A percentile compares a stretch with the other conserved stretches of the same genome.
Conservation (phyloP, 257 asterid genomes). For the Nicotiana otophora region DNA sequence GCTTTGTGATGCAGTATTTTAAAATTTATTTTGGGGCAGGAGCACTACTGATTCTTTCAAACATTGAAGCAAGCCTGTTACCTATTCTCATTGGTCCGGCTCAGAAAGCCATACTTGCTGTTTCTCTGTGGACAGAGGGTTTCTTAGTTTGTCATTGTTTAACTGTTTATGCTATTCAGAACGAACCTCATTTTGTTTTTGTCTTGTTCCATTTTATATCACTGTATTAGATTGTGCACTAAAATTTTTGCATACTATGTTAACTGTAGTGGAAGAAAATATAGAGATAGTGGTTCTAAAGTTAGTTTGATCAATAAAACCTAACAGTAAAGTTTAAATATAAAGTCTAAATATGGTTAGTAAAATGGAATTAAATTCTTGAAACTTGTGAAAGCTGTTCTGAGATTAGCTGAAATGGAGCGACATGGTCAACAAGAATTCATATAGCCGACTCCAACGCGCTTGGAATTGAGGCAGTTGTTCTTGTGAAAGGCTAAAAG, state of each 20-base stretch:
- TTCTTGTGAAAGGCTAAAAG: neutral
- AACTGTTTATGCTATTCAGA: neutral
- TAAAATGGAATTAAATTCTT: neutral
- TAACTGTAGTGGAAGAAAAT: neutral
- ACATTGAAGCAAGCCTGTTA: neutral
- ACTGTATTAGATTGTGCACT: neutral
- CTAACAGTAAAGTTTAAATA: neutral
- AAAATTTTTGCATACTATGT: neutral
- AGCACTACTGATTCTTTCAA: neutral
- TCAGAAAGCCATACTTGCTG: neutral
- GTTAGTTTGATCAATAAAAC: neutral
- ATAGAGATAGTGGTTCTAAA: neutral
- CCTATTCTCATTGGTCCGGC: neutral
- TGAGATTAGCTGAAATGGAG: neutral
- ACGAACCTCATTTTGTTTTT: neutral
- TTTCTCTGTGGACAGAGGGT: neutral
- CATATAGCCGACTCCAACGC: neutral
- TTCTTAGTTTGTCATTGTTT: neutral
- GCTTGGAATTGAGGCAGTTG: neutral
- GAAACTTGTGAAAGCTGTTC: neutral
- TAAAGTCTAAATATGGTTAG: neutral
- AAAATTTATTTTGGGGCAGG: neutral
- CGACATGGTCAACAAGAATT: neutral
- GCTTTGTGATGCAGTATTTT: neutral
- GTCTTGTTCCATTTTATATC: neutral